Percentiles rank a stretch among this genome's conserved stretches.
phyloP scores from a whole-genome alignment of 148 eudicot genomes.

The Chenopodium formosanum region DNA sequence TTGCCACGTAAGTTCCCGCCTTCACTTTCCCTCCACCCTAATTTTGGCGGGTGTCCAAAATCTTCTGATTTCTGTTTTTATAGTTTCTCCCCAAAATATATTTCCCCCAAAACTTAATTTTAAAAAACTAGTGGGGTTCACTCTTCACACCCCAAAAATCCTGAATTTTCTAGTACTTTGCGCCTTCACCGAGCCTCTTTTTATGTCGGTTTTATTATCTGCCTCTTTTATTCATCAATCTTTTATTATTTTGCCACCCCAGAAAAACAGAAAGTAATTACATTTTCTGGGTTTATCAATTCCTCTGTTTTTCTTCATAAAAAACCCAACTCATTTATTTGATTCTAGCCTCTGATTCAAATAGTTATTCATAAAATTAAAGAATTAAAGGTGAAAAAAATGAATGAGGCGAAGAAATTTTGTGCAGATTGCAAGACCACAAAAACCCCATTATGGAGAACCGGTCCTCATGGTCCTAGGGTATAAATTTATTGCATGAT shows the following conservation, averaged over 20 bases:
- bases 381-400: neutral
- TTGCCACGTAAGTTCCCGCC: constrained; percentile 18
- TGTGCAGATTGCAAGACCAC: constrained; percentile 37
- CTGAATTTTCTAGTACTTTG: neutral
- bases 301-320: neutral
- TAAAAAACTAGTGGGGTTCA: neutral
- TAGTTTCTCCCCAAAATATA: neutral
- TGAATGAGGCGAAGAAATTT: constrained; percentile 36
- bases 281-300: neutral
- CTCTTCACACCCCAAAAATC: neutral
- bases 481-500: constrained; percentile 17
- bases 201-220: constrained; percentile 12
- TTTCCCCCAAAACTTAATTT: neutral
- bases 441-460: constrained; percentile 66
- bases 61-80: neutral
- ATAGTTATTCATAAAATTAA: neutral
- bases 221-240: neutral
- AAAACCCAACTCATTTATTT: too few species aligned
- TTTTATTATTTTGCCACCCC: neutral
- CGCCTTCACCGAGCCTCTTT: constrained; percentile 10
- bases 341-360: neutral
- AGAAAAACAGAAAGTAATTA: too few species aligned
- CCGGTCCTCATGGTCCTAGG: constrained; percentile 70
- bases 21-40: constrained; percentile 3
- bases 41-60: constrained; percentile 24